Conservation (phyloP, 305 asterid genomes). For the Petunia hybrid region DNA sequence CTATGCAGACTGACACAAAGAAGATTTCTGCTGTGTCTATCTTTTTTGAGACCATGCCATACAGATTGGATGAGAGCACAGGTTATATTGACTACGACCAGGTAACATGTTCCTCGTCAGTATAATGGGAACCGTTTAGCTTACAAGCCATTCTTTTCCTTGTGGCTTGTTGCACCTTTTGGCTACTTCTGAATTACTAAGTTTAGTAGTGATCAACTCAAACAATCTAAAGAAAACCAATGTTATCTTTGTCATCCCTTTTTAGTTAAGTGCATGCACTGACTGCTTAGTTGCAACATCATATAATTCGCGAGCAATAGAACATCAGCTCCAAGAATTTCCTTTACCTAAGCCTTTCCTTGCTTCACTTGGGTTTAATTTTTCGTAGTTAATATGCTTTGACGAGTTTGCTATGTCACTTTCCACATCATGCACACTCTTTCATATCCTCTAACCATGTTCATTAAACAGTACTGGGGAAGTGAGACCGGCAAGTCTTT, state of each 20-base stretch:
- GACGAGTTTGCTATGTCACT: not conserved
- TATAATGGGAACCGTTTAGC: not conserved
- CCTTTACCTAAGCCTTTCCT: not conserved
- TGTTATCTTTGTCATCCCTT: not conserved
- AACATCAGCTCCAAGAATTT: not conserved
- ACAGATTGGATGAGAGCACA: slow-evolving; percentile 90
- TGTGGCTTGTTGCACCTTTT: slow-evolving; percentile 1
- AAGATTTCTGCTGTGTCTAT: slow-evolving; percentile 94
- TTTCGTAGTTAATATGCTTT: not conserved
- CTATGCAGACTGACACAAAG: slow-evolving; percentile 86
- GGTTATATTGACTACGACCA: slow-evolving; percentile 96
- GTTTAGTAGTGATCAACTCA: not conserved
- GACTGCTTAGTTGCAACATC: slow-evolving; percentile 18
- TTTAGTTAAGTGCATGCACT: slow-evolving; percentile 5
- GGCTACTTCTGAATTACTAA: slow-evolving; percentile 22
- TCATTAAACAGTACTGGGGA: not conserved
- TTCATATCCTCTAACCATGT: not conserved
- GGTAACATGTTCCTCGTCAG: slow-evolving; percentile 46
- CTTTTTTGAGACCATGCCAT: slow-evolving; percentile 98
- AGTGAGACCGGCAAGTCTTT: not conserved
- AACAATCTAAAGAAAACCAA: not conserved
- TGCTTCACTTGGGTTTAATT: not conserved
- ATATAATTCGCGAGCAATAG: not conserved
- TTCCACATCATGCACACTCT: not conserved
- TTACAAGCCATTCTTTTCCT: not conserved